Conservation (phyloP, 495 filamentous ascomycete species). For the Tuber umbilicatum region DNA sequence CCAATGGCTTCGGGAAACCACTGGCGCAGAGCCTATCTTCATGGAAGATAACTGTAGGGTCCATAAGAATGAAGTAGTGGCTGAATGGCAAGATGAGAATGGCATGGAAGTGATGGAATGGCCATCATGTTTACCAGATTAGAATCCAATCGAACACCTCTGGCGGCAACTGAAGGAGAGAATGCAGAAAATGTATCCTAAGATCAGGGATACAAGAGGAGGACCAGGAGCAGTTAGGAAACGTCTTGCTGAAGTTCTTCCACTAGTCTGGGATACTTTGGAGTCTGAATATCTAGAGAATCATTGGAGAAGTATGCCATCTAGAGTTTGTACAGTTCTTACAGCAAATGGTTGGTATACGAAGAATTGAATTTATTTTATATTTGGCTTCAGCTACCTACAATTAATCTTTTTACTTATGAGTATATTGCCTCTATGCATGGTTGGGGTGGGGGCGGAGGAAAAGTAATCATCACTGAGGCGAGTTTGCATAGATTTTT, state of each 20-base stretch:
- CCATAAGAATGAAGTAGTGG: constrained; percentile 10
- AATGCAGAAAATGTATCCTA: background rate
- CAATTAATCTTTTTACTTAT: too few relatives aligned
- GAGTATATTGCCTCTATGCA: too few relatives aligned
- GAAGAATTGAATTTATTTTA: too few relatives aligned
- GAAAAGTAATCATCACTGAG: too few relatives aligned
- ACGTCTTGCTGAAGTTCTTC: background rate
- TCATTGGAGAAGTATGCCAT: too few relatives aligned
- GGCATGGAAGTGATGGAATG: background rate
- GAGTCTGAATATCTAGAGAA: too few relatives aligned
- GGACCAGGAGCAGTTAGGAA: background rate
- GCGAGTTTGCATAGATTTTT: too few relatives aligned
- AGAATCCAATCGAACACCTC: background rate
- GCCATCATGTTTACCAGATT: background rate
- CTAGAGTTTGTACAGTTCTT: too few relatives aligned
- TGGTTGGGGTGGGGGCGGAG: too few relatives aligned
- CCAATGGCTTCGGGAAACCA: background rate
- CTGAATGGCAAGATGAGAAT: constrained; percentile 6
- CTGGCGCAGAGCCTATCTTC: constrained; percentile 14
- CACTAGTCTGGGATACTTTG: background rate
- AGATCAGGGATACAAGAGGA: background rate
- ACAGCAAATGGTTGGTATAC: too few relatives aligned
- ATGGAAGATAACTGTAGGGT: constrained; percentile 23
- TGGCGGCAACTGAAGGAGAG: background rate
- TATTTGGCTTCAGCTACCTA: too few relatives aligned